Evolutionary conservation across 768 basidiomycete species (phyloP), one percentile per base, ranked within the genome.

Genomic region (Aureoboletus auriporus): DNA sequence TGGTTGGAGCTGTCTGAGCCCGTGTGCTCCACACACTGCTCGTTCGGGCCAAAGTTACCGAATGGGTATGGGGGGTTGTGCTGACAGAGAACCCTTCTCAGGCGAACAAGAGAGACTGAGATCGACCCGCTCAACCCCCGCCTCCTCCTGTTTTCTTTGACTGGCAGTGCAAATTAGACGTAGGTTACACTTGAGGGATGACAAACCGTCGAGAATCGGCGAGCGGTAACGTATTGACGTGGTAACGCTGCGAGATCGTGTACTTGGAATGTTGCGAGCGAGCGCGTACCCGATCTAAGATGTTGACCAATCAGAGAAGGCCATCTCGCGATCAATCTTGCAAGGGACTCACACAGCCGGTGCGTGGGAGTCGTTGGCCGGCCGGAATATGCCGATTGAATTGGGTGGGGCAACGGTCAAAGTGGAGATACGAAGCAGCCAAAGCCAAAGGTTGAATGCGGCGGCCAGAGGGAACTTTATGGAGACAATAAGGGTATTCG

Each of bases 351-450:
- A 54, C 57, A 64, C 57, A 62, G 63, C 63, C 63, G 51, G 44
- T 38, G 44, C 65, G 65, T 67, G 63, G 46, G 63, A 67, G 47
- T 27, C 28, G n/a, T 1, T 26, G 2, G 9, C 28, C 34, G 42
- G 37, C 20, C 63, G 64, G 64, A 9, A 34, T 2, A 44, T 51
- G 42, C 64, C 64, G 64, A 67, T 34, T 67, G 58, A 68, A 68
- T 64, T 41, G 55, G 6, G 52, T 50, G 54, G 54, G 44, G 47
- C 51, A 42, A 36, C 39, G 23, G 37, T 39, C 28, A 49, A 23
- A 52, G 58, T 55, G 58, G 62, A 55, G 62, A 64, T 61, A 62
- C 40, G 51, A 48, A 33, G 49, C 51, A n/a, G 44, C 35, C 37
- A 43, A 41, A 38, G 17, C 8, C 30, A 39, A 49, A 42, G 51